Base-by-base conservation (phyloP, 2,329 filamentous ascomycete genomes). In the Immersiporthe knoxdaviesiana region DNA sequence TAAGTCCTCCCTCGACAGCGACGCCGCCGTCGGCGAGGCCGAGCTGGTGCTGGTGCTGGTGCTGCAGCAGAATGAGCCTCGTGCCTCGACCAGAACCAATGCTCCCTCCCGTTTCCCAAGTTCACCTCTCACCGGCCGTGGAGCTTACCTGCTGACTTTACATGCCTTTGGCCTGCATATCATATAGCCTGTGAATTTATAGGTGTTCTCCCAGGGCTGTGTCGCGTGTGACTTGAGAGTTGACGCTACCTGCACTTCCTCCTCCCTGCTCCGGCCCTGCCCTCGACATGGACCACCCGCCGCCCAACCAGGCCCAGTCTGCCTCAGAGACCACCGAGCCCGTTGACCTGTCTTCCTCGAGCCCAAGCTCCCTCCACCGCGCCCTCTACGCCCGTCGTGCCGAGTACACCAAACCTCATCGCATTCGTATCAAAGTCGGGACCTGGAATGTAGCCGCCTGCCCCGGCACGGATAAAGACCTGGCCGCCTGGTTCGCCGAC, bases 381-480 rank as follows among this genome's bases (percentile, higher is more conserved):
- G 87, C 88, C 39, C 83, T 98, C 52, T 87, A 91, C 76, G 89
- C 91, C 52, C 88, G 96, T 66, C 88, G 90, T 75, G 82, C 87
- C 63, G 94, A 98, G 78, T 99, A 94, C 78, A 91, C 91, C 35
- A 88, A 90, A 50, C 87, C 90, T 58, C 90, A 90, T 77, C 87
- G 87, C 64, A 88, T 97, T 74, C 90, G 90, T 73, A 87, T 99
- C 79, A 97, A 97, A 80, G 86, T 99, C 65, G 96, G 95, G 56
- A 91, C 92, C 0, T 99, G 96, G 96, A 99, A 99, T 79, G 93
- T 97, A 21, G 96, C 94, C 4, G 90, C 91, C 1, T 90, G 92
- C 72, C 89, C 92, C 16, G 93, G 92, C 32, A 94, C 93, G 0
- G 94, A 97, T 78, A 92, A 93, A 73, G 96, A 98, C 77, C 82